Evolutionary conservation across 2,329 filamentous ascomycete genomes (phyloP).

Genomic region (Pseudovirgaria hyperparasitica): DNA sequence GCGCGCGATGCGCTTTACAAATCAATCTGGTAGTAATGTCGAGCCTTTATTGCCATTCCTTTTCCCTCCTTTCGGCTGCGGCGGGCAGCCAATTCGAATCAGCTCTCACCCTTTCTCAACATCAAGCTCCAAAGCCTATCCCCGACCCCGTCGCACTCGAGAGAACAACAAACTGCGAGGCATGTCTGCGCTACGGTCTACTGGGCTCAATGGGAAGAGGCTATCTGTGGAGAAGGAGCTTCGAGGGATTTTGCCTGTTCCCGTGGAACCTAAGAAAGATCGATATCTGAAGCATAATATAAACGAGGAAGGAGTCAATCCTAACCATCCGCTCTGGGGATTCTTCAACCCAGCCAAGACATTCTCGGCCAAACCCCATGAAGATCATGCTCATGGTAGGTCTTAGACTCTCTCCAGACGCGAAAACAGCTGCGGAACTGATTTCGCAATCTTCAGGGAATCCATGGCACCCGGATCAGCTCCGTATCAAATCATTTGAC

Average conservation of each 20-base stretch:
- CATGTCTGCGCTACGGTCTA: constrained; percentile 63
- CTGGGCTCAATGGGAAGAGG: constrained; percentile 51
- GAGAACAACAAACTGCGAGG: constrained; percentile 68
- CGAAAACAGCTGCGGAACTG: constrained; percentile 1
- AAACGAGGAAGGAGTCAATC: too few relatives aligned
- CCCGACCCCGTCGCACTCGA: constrained; percentile 38
- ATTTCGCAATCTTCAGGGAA: constrained; percentile 39
- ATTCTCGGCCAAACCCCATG: constrained; percentile 57
- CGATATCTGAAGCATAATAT: too few relatives aligned
- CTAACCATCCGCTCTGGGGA: constrained; percentile 74
- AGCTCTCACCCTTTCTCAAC: too few relatives aligned
- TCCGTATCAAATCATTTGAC: constrained; percentile 83
- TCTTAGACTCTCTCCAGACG: constrained; percentile 2
- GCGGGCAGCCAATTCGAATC: too few relatives aligned
- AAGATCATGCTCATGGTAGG: constrained; percentile 56
- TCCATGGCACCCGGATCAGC: constrained; percentile 72
- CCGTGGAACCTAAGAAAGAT: too few relatives aligned
- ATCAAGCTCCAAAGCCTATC: constrained; percentile 27
- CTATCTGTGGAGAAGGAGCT: constrained; percentile 56
- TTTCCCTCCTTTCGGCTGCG: too few relatives aligned
- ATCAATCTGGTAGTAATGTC: too few relatives aligned
- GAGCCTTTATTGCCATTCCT: too few relatives aligned
- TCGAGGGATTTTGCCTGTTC: too few relatives aligned
- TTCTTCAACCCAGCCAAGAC: constrained; percentile 70
- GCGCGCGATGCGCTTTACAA: too few relatives aligned